Percentiles rank a stretch among this genome's conserved stretches.
phyloP scores from a whole-genome alignment of 257 asterid genomes.

The Parsonsia alboflavescens region DNA sequence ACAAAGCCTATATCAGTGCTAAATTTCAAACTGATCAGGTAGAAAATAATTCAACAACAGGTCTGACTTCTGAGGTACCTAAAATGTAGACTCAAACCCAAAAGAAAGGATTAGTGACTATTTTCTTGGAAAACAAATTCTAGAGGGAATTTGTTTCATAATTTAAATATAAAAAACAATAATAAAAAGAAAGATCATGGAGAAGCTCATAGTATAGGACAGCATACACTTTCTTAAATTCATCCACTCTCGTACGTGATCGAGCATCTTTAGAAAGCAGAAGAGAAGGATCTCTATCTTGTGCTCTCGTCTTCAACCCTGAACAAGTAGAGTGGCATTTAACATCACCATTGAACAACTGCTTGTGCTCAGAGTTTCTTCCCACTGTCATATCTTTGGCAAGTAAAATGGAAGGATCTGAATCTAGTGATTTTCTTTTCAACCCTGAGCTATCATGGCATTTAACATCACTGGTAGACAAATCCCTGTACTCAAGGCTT shows the following conservation, averaged over 20 bases:
- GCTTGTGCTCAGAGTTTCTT: constrained; percentile 25
- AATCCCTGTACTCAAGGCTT: constrained; percentile 24
- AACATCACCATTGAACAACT: constrained; percentile 32
- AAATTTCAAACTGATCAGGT: background rate
- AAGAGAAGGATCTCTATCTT: constrained; percentile 35
- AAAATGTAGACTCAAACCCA: background rate
- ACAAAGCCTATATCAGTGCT: background rate
- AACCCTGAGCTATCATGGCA: constrained; percentile 33
- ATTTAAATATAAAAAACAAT: background rate
- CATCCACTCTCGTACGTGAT: constrained; percentile 60
- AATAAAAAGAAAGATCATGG: background rate
- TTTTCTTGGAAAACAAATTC: background rate
- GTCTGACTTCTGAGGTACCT: background rate
- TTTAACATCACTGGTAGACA: constrained; percentile 29
- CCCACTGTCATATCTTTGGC: constrained; percentile 33
- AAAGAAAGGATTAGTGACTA: background rate
- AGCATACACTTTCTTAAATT: constrained; percentile 71
- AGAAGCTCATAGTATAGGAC: constrained; percentile 16
- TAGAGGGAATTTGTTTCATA: too few relatives aligned
- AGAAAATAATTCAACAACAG: background rate
- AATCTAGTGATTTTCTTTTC: constrained; percentile 55
- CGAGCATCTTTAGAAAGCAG: constrained; percentile 55
- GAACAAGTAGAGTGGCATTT: constrained; percentile 32
- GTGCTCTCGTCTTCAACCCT: constrained; percentile 57
- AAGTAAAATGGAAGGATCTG: constrained; percentile 44